Base-by-base conservation (phyloP, 805 yeast genomes). In the Candida schatavii region DNA sequence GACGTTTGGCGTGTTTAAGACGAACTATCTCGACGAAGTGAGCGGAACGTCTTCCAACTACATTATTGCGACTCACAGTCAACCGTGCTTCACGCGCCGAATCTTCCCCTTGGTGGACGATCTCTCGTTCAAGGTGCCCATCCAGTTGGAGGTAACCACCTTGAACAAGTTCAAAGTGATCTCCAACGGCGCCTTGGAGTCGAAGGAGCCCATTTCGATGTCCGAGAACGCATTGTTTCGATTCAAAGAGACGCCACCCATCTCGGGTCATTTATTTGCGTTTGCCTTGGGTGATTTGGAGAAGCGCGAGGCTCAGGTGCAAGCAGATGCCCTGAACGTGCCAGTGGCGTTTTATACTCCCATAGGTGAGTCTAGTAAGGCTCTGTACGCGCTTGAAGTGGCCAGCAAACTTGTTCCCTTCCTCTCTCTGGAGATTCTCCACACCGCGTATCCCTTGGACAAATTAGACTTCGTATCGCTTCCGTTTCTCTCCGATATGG, bases 91-190 rank as follows among this genome's bases (percentile, higher is more conserved):
- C 47, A 83, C 88, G 3, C 68, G 83, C 48, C 54, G 56, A 37
- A 74, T 85, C 10, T 81, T 81, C 52, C 95, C 95, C 2, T 77
- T 84, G 51, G 53, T 85, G 10, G 93, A 85, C 57, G 89, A 84
- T 51, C 70, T 80, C 5, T 51, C 65, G n/a, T 58, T 63, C 25
- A 84, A 82, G 53, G 70, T 79, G 3, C 68, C 75, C 1, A 69
- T 81, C 43, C 57, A 71, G 43, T 59, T 86, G 23, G 53, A 74
- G 2, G 57, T 85, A 20, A 71, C 60, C n/a, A 72, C 84, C 0
- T 43, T 51, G 18, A 56, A 61, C 4, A 59, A 56, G 37, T 81
- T 74, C 52, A 71, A 71, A 40, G 83, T 79, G 7, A 52, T 80
- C 2, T 71, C 85, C 1, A 82, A 77, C 49, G 64, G 77, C 1